A percentile compares a stretch with the other conserved stretches of the same genome.
Evolutionary conservation across 2,329 filamentous ascomycete species (phyloP).

Genomic region (Orbilia blumenaviensis): DNA sequence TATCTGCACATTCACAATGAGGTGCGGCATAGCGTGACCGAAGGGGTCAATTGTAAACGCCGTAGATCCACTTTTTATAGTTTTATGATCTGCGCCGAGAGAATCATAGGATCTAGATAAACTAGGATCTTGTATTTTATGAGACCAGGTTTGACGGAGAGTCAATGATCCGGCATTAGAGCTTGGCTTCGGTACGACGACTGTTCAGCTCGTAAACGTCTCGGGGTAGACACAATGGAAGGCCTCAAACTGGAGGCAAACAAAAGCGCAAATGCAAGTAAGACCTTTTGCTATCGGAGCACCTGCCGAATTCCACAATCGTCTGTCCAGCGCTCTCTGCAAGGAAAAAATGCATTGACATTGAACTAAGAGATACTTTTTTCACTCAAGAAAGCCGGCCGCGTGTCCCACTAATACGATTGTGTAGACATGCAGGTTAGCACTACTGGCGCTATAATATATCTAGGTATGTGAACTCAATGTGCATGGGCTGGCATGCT

Average conservation of each 20-base stretch:
- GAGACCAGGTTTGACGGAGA: background rate
- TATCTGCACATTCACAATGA: constrained; percentile 37
- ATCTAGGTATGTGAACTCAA: constrained; percentile 10
- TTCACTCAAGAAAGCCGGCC: constrained; percentile 32
- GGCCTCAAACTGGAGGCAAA: too few species aligned
- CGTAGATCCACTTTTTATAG: background rate
- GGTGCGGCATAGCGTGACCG: background rate
- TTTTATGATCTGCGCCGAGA: background rate
- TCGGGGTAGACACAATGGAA: constrained; percentile 7
- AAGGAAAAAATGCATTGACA: constrained; percentile 5
- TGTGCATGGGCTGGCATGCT: constrained; percentile 2
- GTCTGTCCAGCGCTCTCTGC: background rate
- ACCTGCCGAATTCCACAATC: constrained; percentile 1
- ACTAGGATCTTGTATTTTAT: background rate
- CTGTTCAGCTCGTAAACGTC: background rate
- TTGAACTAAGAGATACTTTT: background rate
- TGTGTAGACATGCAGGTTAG: constrained; percentile 40
- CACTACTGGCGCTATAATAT: background rate
- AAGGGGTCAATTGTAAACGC: background rate
- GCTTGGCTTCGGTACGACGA: background rate
- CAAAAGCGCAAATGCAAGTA: constrained; percentile 7
- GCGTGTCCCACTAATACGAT: constrained; percentile 51
- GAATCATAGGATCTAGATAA: background rate
- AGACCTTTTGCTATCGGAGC: background rate
- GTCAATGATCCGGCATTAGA: background rate